Evolutionary conservation across 345 rosid genomes (phyloP).

Genomic region (Microthlaspi erraticum): DNA sequence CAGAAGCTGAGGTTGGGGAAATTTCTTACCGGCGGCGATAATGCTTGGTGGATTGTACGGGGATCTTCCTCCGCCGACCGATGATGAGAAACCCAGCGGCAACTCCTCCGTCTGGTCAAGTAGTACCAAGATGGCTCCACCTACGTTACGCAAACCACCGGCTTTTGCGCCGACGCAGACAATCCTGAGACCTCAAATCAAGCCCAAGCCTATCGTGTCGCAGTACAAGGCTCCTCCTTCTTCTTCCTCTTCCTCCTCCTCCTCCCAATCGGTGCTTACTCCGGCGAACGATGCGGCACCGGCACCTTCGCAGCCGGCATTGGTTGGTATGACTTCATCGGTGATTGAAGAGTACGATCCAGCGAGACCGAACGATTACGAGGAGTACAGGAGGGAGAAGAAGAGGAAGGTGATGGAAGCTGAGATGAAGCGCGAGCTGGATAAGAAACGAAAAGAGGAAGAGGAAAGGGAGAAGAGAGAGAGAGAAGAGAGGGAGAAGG

Average conservation of each 20-base stretch:
- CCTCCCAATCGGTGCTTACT: conserved; percentile 32
- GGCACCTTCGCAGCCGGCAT: conserved; percentile 60
- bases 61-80: conserved; percentile 98
- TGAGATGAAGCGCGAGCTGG: conserved; percentile 79
- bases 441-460: conserved; percentile 79
- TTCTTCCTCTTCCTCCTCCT: conserved; percentile 3
- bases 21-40: conserved; percentile 13
- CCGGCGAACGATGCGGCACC: conserved; percentile 38
- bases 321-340: conserved; percentile 76
- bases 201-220: conserved; percentile 47
- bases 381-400: conserved; percentile 80
- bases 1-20: neutral
- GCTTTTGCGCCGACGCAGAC: conserved; percentile 70
- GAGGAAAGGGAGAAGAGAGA: conserved; percentile 71
- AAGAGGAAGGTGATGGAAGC: conserved; percentile 77
- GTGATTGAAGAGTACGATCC: conserved; percentile 97
- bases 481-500: conserved; percentile 57
- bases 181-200: conserved; percentile 64
- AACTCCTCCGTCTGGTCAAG: conserved; percentile 83
- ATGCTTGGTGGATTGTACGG: conserved; percentile 98
- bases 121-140: conserved; percentile 87
- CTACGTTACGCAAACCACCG: conserved; percentile 87
- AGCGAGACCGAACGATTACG: conserved; percentile 92
- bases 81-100: conserved; percentile 70
- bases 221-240: conserved; percentile 34